phyloP scores from a whole-genome alignment of 306 rosid species.

The Pterocarpus santalinus region DNA sequence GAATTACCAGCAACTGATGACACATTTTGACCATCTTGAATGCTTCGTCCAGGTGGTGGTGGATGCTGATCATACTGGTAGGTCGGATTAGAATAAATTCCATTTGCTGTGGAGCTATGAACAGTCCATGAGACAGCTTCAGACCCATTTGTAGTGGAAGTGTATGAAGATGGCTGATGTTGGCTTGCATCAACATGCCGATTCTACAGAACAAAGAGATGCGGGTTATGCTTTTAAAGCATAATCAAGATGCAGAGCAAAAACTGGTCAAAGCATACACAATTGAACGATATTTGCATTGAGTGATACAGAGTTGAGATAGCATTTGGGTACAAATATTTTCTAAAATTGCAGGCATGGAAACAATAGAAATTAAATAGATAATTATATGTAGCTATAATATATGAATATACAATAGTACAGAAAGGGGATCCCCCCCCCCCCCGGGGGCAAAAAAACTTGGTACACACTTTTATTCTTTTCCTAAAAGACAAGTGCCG shows the following conservation, averaged over 20 bases:
- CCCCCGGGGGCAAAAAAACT: no score
- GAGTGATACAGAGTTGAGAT: conserved; percentile 24
- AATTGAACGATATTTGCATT: conserved; percentile 6
- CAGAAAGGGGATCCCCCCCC: not conserved
- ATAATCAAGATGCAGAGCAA: conserved; percentile 21
- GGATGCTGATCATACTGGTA: conserved; percentile 79
- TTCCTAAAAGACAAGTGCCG: not conserved
- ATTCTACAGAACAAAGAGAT: conserved; percentile 58
- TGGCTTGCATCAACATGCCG: conserved; percentile 69
- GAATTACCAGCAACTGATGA: conserved; percentile 82
- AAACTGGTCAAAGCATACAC: not conserved
- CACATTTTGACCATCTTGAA: conserved; percentile 69
- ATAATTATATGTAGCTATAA: not conserved
- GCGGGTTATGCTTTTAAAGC: conserved; percentile 21
- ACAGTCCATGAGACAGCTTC: conserved; percentile 74
- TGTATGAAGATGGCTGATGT: conserved; percentile 61
- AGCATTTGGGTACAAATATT: conserved; percentile 28
- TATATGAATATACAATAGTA: not conserved
- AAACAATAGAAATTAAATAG: conserved; percentile 24
- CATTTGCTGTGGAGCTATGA: conserved; percentile 70
- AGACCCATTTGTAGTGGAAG: conserved; percentile 64
- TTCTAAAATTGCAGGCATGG: conserved; percentile 2
- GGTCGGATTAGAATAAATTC: conserved; percentile 67
- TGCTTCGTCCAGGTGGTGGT: conserved; percentile 74
- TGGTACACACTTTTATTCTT: not conserved